A percentile compares a stretch with the other conserved stretches of the same genome.
phyloP scores from a whole-genome alignment of 257 asterid genomes.

The Datura wrightii region DNA sequence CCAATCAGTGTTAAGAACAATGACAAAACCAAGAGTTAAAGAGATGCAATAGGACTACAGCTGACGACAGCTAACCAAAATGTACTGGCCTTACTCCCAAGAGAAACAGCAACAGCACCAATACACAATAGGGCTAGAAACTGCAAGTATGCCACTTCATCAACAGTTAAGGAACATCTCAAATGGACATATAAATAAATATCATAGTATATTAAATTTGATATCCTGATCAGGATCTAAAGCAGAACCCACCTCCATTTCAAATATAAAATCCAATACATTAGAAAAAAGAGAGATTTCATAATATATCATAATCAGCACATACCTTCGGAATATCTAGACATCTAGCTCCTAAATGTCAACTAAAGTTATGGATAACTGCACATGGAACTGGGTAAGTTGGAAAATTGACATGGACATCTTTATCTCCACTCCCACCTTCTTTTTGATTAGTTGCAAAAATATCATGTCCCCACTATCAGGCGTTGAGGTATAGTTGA shows the following conservation, averaged over 20 bases:
- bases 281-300: background rate
- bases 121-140: background rate
- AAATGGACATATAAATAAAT: background rate
- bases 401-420: background rate
- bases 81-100: conserved; percentile 1
- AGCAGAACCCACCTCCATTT: background rate
- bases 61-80: background rate
- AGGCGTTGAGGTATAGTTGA: background rate
- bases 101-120: conserved; percentile 9
- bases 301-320: background rate
- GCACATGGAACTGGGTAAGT: background rate
- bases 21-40: background rate
- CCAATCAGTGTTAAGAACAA: conserved; percentile 6
- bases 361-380: conserved; percentile 3
- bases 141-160: background rate
- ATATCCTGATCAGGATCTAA: conserved; percentile 10
- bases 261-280: background rate
- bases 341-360: background rate
- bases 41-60: conserved; percentile 6
- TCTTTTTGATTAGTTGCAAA: background rate
- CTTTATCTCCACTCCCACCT: conserved; percentile 3
- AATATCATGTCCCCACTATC: background rate
- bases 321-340: background rate
- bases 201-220: background rate
- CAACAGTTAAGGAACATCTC: background rate